These are phyloP conservation scores for Colletotrichum trifolii DNA, from an alignment of 2,329 filamentous ascomycete species.

Conservation along the genomic window DNA sequence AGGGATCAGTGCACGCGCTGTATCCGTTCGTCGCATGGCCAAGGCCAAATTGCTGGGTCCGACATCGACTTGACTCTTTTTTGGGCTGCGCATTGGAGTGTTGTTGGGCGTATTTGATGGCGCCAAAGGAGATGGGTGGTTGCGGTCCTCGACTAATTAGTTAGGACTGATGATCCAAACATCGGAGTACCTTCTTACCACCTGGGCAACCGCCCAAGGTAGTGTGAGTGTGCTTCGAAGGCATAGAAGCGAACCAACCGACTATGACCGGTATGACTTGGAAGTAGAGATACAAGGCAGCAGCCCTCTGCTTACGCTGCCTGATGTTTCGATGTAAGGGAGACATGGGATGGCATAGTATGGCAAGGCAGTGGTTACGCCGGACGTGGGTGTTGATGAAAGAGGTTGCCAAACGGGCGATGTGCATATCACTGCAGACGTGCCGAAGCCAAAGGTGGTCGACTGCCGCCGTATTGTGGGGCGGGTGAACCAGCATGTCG, in stretches of 20 bases:
- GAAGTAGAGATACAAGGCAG: too few species aligned
- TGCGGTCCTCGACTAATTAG: background rate
- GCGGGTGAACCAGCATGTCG: constrained; percentile 22
- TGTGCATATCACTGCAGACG: too few species aligned
- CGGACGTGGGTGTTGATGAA: background rate
- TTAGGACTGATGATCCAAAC: too few species aligned
- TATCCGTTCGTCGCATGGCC: constrained; percentile 26
- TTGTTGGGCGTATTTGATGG: constrained; percentile 2
- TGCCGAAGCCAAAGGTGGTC: background rate
- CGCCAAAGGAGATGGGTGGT: constrained; percentile 15
- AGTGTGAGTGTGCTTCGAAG: too few species aligned
- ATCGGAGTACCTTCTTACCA: too few species aligned
- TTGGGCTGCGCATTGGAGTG: constrained; percentile 13
- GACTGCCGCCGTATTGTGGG: constrained; percentile 20
- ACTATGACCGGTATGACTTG: too few species aligned
- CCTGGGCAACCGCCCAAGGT: too few species aligned
- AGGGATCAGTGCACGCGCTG: constrained; percentile 24
- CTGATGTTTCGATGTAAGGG: too few species aligned
- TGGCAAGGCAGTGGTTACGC: too few species aligned
- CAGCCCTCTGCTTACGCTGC: too few species aligned
- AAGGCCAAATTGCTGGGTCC: constrained; percentile 15
- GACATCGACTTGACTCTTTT: constrained; percentile 3
- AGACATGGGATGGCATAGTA: too few species aligned
- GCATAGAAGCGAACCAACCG: too few species aligned
- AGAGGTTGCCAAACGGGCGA: constrained; percentile 1